Base-by-base conservation (phyloP, 2,329 filamentous ascomycete genomes). In the Grosmannia serpens region DNA sequence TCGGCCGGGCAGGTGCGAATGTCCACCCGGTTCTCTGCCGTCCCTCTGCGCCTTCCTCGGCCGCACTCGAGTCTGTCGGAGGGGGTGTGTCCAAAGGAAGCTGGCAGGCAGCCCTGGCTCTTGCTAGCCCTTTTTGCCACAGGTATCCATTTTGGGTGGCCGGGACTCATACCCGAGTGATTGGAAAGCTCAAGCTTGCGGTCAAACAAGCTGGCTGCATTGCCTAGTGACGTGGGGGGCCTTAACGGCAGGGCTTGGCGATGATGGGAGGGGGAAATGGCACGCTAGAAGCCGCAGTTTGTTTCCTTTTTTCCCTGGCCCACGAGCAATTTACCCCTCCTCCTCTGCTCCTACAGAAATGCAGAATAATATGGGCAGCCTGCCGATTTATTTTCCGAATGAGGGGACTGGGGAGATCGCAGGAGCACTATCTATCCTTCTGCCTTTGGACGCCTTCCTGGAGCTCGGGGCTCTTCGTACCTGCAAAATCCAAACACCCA, bases 181-280 rank as follows among this genome's bases (percentile, higher is more conserved):
- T 31, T 55, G 58, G 58, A 54, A 57, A 59, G 58, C 53, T 57
- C 49, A 24, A 47, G 54, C 20, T 51, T 24, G 44, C 35, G 47
- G 52, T 41, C 53, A 29, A 22, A 22, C 5, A 22, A 55, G 27
- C 38, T 17, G 17, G 22, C 41, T 44, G 41, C 53, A 55, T 46
- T 15, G 49, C 29, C n/a, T 51, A 51, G 55, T 41, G 38, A 24
- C 55, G 46, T 56, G 55, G 46, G 55, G 26, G 24, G 35, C 53
- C 27, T 41, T 10, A 26, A 47, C 53, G 53, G 53, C 35, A 55
- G 11, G 38, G 26, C 24, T 26, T 27, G 26, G 41, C n/a, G 24
- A 26, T 22, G 41, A n/a, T 29, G 38, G 7, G 46, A 17, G 15
- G 15, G 29, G 52, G 2, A 52, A 29, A 24, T 47, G 33, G 46